A percentile compares a stretch with the other conserved stretches of the same genome.
These are phyloP conservation scores for Venturia aucupariae DNA, from an alignment of 2,329 filamentous ascomycete genomes.

Conservation along the genomic window DNA sequence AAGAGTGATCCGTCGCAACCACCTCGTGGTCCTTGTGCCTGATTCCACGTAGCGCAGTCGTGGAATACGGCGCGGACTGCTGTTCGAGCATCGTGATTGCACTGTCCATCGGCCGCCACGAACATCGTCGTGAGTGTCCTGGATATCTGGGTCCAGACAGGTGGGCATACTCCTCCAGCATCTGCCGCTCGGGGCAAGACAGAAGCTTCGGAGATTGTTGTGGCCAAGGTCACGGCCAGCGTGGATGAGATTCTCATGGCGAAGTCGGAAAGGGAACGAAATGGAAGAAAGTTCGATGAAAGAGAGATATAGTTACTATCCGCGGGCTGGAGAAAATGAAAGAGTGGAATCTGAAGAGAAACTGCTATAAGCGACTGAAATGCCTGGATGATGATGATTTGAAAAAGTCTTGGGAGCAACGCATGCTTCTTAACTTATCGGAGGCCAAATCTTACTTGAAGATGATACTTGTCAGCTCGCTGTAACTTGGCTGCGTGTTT, in stretches of 20 bases:
- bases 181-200: conserved; percentile 3
- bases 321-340: background rate
- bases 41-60: conserved; percentile 18
- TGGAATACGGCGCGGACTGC: conserved; percentile 29
- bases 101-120: conserved; percentile 21
- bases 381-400: background rate
- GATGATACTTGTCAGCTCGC: background rate
- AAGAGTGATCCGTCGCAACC: conserved; percentile 36
- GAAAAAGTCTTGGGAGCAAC: conserved; percentile 3
- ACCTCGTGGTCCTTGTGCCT: conserved; percentile 18
- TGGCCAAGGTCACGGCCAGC: conserved; percentile 2
- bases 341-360: background rate
- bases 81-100: conserved; percentile 24
- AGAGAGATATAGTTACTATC: background rate
- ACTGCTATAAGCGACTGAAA: conserved; percentile 6
- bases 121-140: conserved; percentile 22
- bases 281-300: background rate
- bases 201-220: background rate
- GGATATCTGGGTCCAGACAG: conserved; percentile 23
- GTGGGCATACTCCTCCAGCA: conserved; percentile 20
- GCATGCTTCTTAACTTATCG: background rate
- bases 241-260: conserved; percentile 1
- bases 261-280: background rate
- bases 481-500: conserved; percentile 3
- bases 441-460: background rate